Conservation (phyloP, 139 green algal genomes). For the Closterium sp. region DNA sequence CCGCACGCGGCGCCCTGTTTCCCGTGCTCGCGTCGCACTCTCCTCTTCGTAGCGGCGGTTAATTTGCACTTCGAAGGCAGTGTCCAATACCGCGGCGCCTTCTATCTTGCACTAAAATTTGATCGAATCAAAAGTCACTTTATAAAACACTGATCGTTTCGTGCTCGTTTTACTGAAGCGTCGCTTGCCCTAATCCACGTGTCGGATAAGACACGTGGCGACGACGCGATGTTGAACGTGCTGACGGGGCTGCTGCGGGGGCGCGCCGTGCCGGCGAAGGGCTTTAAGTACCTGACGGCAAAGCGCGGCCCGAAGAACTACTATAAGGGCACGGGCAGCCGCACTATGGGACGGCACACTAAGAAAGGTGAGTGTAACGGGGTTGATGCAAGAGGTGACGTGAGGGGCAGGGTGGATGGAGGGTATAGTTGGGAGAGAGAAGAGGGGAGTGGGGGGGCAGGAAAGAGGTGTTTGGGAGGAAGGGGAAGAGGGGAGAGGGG, state of each 20-base stretch:
- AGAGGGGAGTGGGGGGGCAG: not conserved
- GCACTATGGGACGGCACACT: slow-evolving; percentile 56
- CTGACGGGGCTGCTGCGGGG: slow-evolving; percentile 20
- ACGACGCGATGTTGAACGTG: slow-evolving; percentile 33
- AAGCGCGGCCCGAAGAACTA: slow-evolving; percentile 56
- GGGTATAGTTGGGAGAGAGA: not conserved
- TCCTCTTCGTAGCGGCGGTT: too few relatives aligned
- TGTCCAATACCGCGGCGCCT: too few relatives aligned
- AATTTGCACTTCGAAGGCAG: too few relatives aligned
- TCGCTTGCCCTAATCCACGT: not conserved
- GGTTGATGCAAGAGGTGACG: not conserved
- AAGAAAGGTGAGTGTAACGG: slow-evolving; percentile 52
- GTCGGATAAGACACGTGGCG: not conserved
- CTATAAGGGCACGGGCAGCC: slow-evolving; percentile 65
- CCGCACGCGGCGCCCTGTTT: too few relatives aligned
- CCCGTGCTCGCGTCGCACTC: too few relatives aligned
- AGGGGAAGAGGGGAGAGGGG: not conserved
- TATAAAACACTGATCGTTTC: too few relatives aligned
- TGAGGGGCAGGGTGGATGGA: too few relatives aligned
- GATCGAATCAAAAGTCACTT: too few relatives aligned
- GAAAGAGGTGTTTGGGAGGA: not conserved
- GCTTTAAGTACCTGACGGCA: slow-evolving; percentile 56
- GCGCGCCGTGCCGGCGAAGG: slow-evolving; percentile 44
- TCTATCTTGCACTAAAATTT: too few relatives aligned
- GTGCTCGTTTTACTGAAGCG: too few relatives aligned